Evolutionary conservation across 106 monocot species (phyloP).

Genomic region (Narthecium ossifragum): DNA sequence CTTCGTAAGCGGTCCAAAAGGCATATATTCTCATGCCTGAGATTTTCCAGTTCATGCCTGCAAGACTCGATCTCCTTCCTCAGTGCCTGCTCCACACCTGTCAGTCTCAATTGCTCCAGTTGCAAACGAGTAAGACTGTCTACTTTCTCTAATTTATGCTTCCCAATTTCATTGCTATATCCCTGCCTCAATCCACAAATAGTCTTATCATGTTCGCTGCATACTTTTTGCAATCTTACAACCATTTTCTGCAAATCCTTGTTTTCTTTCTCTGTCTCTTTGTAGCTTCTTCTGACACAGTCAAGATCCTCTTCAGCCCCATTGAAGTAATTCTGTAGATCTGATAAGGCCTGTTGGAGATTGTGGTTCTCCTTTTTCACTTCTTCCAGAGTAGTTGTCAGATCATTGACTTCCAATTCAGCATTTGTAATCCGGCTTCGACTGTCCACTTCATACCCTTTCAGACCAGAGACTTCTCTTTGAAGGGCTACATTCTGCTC

Average conservation of each 20-base stretch:
- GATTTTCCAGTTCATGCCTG: conserved; percentile 47
- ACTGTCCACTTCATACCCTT: conserved; percentile 34
- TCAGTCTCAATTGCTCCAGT: conserved; percentile 64
- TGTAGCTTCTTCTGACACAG: conserved; percentile 36
- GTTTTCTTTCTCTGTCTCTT: conserved; percentile 60
- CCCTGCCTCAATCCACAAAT: conserved; percentile 63
- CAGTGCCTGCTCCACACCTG: conserved; percentile 74
- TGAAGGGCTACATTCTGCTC: conserved; percentile 92
- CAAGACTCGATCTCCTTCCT: conserved; percentile 71
- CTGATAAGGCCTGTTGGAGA: conserved; percentile 38
- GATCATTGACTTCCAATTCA: conserved; percentile 41
- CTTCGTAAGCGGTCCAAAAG: conserved; percentile 48
- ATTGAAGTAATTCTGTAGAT: conserved; percentile 40
- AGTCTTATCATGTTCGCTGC: conserved; percentile 83
- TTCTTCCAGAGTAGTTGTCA: conserved; percentile 40
- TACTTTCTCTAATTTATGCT: conserved; percentile 20
- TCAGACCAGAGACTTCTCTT: conserved; percentile 70
- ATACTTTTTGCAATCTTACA: conserved; percentile 50
- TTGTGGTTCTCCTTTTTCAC: conserved; percentile 31
- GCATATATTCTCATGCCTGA: conserved; percentile 59
- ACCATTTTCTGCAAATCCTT: conserved; percentile 59
- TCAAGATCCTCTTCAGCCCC: conserved; percentile 43
- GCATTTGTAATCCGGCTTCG: conserved; percentile 34
- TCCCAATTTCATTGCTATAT: conserved; percentile 32
- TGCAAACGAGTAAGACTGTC: conserved; percentile 40